Conservation (phyloP, 2,329 filamentous ascomycete species). For the Pleoardoris graminearum region DNA sequence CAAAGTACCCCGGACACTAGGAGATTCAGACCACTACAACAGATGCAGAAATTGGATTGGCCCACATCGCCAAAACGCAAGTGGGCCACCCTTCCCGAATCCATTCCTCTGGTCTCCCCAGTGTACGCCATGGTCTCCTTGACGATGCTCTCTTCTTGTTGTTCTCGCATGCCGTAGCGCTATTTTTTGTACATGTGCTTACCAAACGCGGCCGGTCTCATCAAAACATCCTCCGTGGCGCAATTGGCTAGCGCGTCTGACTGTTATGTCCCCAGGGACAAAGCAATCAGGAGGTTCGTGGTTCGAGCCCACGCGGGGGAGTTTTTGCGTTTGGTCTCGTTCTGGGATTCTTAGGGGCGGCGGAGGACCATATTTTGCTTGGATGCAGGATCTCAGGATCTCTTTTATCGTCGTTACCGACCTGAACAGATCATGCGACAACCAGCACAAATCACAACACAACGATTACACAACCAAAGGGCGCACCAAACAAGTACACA, state of each 20-base stretch:
- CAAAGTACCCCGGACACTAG: not conserved
- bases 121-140: no score
- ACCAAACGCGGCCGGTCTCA: not conserved
- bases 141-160: not conserved
- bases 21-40: not conserved
- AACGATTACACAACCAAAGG: no score
- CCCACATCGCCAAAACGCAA: not conserved
- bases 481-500: no score
- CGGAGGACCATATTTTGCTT: not conserved
- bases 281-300: constrained; percentile 9
- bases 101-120: not conserved
- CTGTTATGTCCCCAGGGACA: constrained; percentile 51
- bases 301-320: constrained; percentile 11
- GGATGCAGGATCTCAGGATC: no score
- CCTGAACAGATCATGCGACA: no score
- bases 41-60: not conserved
- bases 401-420: no score
- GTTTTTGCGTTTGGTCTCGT: not conserved
- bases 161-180: no score
- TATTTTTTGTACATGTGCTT: not conserved
- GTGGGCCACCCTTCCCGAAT: not conserved
- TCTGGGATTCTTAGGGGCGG: not conserved
- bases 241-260: constrained; percentile 64
- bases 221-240: constrained; percentile 45
- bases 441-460: no score